phyloP scores from a whole-genome alignment of 1,139 yeast genomes.

The Yamadazyma sp. region DNA sequence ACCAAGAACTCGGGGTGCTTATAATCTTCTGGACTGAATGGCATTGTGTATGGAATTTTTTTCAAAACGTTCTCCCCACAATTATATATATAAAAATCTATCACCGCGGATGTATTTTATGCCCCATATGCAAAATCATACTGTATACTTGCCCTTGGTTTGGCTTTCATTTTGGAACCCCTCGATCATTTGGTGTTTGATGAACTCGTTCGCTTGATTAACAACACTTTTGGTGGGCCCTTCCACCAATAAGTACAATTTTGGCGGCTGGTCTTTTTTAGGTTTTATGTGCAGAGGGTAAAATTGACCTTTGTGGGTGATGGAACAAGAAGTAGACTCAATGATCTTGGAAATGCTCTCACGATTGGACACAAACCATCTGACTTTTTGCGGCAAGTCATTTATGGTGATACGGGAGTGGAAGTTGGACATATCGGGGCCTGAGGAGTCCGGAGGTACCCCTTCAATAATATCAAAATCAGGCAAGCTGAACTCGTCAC shows the following conservation, averaged over 20 bases:
- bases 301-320: slow-evolving; percentile 80
- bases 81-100: not conserved
- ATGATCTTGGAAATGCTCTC: slow-evolving; percentile 64
- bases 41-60: slow-evolving; percentile 13
- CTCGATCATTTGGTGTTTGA: slow-evolving; percentile 60
- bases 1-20: slow-evolving; percentile 40
- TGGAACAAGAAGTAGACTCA: slow-evolving; percentile 73
- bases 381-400: slow-evolving; percentile 79
- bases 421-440: slow-evolving; percentile 63
- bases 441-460: slow-evolving; percentile 56
- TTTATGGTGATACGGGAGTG: slow-evolving; percentile 77
- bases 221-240: slow-evolving; percentile 69
- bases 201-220: slow-evolving; percentile 60
- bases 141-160: slow-evolving; percentile 42
- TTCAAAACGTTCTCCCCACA: slow-evolving; percentile 2
- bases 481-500: slow-evolving; percentile 24
- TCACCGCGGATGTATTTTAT: slow-evolving; percentile 3
- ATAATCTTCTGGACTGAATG: slow-evolving; percentile 28
- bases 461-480: slow-evolving; percentile 56
- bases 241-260: slow-evolving; percentile 76
- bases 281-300: slow-evolving; percentile 56
- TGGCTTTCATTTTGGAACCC: slow-evolving; percentile 54
- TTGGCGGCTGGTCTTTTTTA: slow-evolving; percentile 52
- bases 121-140: slow-evolving; percentile 18
- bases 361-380: slow-evolving; percentile 80